A percentile compares a stretch with the other conserved stretches of the same genome.
phyloP scores from a whole-genome alignment of 1,139 yeast species.

The Hansenula sp. region DNA sequence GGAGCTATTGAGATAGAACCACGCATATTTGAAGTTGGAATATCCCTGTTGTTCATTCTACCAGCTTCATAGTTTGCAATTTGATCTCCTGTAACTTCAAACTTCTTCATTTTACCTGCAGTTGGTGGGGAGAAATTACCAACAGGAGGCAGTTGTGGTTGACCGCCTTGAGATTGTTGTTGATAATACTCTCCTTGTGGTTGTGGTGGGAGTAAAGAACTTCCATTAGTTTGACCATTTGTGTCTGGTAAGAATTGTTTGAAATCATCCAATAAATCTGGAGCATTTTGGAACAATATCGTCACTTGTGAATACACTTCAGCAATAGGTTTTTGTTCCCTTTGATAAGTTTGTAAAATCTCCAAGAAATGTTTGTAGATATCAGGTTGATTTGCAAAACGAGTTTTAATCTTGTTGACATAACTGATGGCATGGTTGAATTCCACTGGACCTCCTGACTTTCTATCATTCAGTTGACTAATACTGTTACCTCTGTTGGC shows the following conservation, averaged over 20 bases:
- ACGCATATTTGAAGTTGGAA: constrained; percentile 37
- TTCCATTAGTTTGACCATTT: constrained; percentile 27
- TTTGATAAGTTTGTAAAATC: constrained; percentile 90
- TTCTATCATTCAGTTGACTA: constrained; percentile 20
- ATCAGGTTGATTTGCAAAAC: constrained; percentile 93
- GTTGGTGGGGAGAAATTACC: constrained; percentile 90
- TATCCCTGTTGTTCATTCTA: constrained; percentile 22
- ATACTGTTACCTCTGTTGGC: constrained; percentile 26
- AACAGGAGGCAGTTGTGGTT: constrained; percentile 79
- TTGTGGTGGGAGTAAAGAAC: constrained; percentile 21
- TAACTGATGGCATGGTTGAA: constrained; percentile 96
- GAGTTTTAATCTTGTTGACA: constrained; percentile 91
- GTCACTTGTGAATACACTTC: constrained; percentile 96
- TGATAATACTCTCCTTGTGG: constrained; percentile 25
- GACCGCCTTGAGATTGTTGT: constrained; percentile 22
- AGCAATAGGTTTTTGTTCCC: constrained; percentile 91
- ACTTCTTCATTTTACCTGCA: constrained; percentile 16
- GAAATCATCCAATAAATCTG: constrained; percentile 90
- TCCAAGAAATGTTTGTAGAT: constrained; percentile 93
- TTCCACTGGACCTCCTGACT: constrained; percentile 79
- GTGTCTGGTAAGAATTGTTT: constrained; percentile 94
- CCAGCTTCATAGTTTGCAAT: constrained; percentile 5
- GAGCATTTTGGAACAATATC: constrained; percentile 82
- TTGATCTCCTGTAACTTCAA: constrained; percentile 6
- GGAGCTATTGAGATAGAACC: constrained; percentile 29